Base-by-base conservation (phyloP, 805 yeast species). In the Yamadazyma philogaea region DNA sequence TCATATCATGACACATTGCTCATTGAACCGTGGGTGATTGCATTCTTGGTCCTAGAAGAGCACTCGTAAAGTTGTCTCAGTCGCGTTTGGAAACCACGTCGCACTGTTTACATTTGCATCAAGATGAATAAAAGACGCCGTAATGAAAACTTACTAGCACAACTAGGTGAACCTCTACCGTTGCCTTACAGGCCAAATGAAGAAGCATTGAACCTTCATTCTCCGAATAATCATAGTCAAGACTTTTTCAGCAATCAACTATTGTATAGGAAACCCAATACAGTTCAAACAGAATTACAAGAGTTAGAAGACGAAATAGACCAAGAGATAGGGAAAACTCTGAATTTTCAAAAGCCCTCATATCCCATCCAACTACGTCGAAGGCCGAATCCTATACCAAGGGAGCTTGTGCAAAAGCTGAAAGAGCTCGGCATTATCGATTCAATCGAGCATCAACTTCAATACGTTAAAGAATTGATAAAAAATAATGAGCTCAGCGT, bases 121-220 rank as follows among this genome's bases (percentile, higher is more conserved):
- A 21, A 31, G 30, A 42, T 37, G 42, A 32, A 17, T 14, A 37
- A 24, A 16, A 44, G 34, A 33, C 32, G 44, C 8, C 19, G 38
- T 11, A 46, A 38, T 21, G 52, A 48, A 10, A 48, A 47, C 7
- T 21, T 49, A 17, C 28, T 45, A 15, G 28, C 35, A 15, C 47
- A 44, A 36, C 37, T 49, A 19, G 53, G 53, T 4, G 53, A 49
- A 2, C 53, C 53, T 8, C 39, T 49, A 30, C 53, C 53, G 5
- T 30, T 49, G 30, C 50, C 53, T 11, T 49, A 49, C 21, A 44
- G 41, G 42, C 24, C 36, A 12, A 28, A 15, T 18, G 27, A 32
- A 8, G 37, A 32, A 10, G 16, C n/a, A 8, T 14, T 22, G 4
- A 22, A 18, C 11, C n/a, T 4, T 3, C n/a, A 11, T 16, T 20